A percentile compares a stretch with the other conserved stretches of the same genome.
phyloP scores from a whole-genome alignment of 148 eudicot species.

The Camellia sinensis region DNA sequence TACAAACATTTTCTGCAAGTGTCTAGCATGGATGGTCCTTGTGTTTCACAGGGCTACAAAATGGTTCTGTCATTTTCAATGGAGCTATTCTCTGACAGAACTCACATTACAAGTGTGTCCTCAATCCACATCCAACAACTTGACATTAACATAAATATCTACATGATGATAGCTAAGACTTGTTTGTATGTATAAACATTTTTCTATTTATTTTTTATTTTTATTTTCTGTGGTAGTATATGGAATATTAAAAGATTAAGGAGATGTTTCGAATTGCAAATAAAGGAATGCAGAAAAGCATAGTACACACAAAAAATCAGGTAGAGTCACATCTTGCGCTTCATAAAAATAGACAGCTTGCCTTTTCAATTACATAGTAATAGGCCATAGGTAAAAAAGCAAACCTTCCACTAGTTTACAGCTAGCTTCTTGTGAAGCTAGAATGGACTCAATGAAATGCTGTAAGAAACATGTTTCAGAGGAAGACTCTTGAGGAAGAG shows the following conservation, averaged over 20 bases:
- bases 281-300: neutral
- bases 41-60: neutral
- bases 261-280: neutral
- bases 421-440: constrained; percentile 89
- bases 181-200: neutral
- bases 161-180: neutral
- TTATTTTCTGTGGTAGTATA: neutral
- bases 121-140: neutral
- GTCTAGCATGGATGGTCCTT: neutral
- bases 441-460: constrained; percentile 81
- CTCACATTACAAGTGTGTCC: neutral
- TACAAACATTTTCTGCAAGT: neutral
- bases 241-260: neutral
- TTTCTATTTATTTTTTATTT: neutral
- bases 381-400: constrained; percentile 8
- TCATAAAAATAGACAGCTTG: neutral
- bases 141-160: neutral
- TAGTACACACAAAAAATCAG: neutral
- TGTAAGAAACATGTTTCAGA: constrained; percentile 86
- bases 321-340: neutral
- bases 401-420: constrained; percentile 58
- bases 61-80: neutral
- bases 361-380: neutral
- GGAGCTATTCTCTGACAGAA: neutral
- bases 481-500: constrained; percentile 81